phyloP scores from a whole-genome alignment of 345 rosid species.

The Atalantia buxifolia region DNA sequence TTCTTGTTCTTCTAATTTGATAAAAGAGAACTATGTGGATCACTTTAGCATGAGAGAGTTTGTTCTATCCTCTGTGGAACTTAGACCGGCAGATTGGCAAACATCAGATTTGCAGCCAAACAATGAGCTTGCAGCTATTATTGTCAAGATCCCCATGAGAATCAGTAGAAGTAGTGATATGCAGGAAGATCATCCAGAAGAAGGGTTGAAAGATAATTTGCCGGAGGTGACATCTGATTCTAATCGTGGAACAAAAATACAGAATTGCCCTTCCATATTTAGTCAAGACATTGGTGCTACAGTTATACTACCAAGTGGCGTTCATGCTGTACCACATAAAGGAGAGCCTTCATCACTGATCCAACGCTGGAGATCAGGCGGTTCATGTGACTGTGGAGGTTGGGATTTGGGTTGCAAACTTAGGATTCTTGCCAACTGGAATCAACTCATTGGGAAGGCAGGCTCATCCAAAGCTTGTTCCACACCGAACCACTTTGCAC shows the following conservation, averaged over 20 bases:
- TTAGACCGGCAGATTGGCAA: conserved; percentile 36
- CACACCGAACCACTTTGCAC: conserved; percentile 42
- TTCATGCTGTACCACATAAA: conserved; percentile 75
- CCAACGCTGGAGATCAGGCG: conserved; percentile 90
- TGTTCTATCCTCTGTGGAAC: conserved; percentile 62
- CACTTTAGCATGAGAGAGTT: conserved; percentile 51
- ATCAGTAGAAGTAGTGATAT: conserved; percentile 19
- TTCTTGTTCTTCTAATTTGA: conserved; percentile 29
- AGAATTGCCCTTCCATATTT: conserved; percentile 16
- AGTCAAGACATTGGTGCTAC: conserved; percentile 44
- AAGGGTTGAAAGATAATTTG: conserved; percentile 21
- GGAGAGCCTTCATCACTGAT: conserved; percentile 89
- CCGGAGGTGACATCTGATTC: conserved; percentile 11
- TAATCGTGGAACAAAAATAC: conserved; percentile 15
- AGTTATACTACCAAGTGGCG: conserved; percentile 84
- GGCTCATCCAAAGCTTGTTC: conserved; percentile 35
- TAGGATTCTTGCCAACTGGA: conserved; percentile 49
- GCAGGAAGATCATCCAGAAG: conserved; percentile 3
- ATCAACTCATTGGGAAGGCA: conserved; percentile 28
- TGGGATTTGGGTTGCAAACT: conserved; percentile 94
- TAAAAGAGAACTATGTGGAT: conserved; percentile 24
- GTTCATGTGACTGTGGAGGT: conserved; percentile 97
- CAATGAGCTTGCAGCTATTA: conserved; percentile 87
- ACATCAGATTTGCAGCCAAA: conserved; percentile 49
- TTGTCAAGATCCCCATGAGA: conserved; percentile 52